Evolutionary conservation across 2,329 filamentous ascomycete genomes (phyloP), one percentile per base, ranked within the genome.

Genomic region (Botrytis fragariae): DNA sequence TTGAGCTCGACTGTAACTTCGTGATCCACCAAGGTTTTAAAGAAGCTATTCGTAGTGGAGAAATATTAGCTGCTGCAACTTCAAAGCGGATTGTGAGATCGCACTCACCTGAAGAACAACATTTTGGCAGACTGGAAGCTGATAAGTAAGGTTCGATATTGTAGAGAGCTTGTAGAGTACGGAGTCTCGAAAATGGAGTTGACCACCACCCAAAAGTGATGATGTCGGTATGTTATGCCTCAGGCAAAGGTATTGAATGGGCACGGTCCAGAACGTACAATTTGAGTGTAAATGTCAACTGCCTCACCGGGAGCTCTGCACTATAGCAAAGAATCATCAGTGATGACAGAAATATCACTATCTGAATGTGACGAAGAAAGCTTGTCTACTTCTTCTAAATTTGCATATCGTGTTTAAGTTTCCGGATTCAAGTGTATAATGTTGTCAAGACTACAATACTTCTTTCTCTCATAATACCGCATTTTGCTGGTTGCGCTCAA

Each of bases 1-100:
- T 99, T 99, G 83, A 99, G 93, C 86, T 99, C 96, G 82, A 99
- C 94, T 64, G 95, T 98, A 81, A 99, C 95, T 86, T 97, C 91
- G 79, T 96, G 92, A 86, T 98, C 96, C 82, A 98, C 97, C 80
- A 98, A 92, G 71, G 95, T 98, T 84, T 98, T 98, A 90, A 98
- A 98, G 87, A 98, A 98, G 86, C 93, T 96, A 81, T 75, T 57
- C 37, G 48, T 42, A 25, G 48, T 32, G n/a, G 37, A 42, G 22
- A 32, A 32, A 6, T 22, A 39, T 68, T 57, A 68, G 65, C 10
- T 42, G n/a, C n/a, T 42, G 35, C 29, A 20, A 37, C 48, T 32
- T 20, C 12, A 57, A 32, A 42, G 48, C 65, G 42, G n/a, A 20
- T 57, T 12, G 29, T 68, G 3, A 10, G 29, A 68, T 42, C 48